These are phyloP conservation scores for Fraxinus pennsylvanica DNA, from an alignment of 257 asterid genomes.

Conservation along the genomic window DNA sequence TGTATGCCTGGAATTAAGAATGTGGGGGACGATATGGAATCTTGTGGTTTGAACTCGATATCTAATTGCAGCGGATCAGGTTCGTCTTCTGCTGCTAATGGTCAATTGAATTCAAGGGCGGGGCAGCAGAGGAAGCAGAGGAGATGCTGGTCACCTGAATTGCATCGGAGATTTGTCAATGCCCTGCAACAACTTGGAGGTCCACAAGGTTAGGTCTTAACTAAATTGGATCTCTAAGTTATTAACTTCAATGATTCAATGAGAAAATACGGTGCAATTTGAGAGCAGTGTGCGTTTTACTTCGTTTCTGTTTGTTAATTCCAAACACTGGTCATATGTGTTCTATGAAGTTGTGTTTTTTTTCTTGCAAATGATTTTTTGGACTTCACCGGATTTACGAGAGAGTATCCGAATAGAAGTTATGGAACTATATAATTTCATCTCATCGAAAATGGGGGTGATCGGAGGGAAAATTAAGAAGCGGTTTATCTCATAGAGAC, in stretches of 20 bases:
- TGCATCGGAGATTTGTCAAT: constrained; percentile 51
- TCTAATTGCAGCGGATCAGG: constrained; percentile 45
- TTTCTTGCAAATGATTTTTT: not conserved
- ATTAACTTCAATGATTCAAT: not conserved
- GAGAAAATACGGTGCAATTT: not conserved
- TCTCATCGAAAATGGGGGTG: constrained; percentile 1
- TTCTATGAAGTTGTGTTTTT: too few relatives aligned
- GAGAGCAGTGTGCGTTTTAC: not conserved
- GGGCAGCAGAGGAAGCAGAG: constrained; percentile 54
- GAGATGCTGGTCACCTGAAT: constrained; percentile 64
- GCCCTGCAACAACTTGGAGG: constrained; percentile 60
- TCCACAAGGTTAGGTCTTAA: constrained; percentile 47
- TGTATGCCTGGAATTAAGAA: constrained; percentile 56
- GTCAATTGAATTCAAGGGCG: constrained; percentile 39
- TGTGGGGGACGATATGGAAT: constrained; percentile 45
- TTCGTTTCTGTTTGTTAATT: not conserved
- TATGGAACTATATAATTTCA: not conserved
- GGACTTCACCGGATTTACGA: not conserved
- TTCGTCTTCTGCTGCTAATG: constrained; percentile 48
- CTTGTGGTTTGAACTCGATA: constrained; percentile 43
- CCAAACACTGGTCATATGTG: not conserved
- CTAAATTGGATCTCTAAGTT: not conserved
- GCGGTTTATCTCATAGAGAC: not conserved
- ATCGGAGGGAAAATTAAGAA: not conserved
- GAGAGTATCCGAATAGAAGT: not conserved